A percentile compares a stretch with the other conserved stretches of the same genome.
Conservation (phyloP, 2,329 filamentous ascomycete genomes). For the Colletotrichum cuscutae region DNA sequence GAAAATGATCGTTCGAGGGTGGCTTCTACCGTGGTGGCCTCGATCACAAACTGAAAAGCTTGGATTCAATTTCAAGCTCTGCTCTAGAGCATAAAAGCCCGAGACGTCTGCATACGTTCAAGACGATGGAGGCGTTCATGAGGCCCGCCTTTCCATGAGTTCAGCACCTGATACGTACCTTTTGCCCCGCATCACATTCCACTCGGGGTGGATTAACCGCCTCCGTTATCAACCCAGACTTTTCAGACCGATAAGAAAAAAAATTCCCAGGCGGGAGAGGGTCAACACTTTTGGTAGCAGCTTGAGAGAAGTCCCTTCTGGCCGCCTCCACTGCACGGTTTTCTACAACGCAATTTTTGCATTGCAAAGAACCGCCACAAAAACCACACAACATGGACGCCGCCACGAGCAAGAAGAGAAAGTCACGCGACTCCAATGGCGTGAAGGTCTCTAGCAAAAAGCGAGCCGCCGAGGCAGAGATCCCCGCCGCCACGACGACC, state of each 20-base stretch:
- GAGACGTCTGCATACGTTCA: no score
- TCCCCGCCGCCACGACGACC: constrained; percentile 40
- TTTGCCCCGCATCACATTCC: neutral
- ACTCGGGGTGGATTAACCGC: constrained; percentile 21
- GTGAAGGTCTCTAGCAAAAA: constrained; percentile 46
- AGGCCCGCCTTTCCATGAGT: neutral
- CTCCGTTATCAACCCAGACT: constrained; percentile 21
- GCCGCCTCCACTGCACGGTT: neutral
- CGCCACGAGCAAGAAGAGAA: constrained; percentile 55
- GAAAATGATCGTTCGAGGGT: no score
- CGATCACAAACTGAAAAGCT: no score
- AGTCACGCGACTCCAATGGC: constrained; percentile 46
- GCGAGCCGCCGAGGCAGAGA: constrained; percentile 45
- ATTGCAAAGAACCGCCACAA: constrained; percentile 27
- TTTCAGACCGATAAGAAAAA: constrained; percentile 33
- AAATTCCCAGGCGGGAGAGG: constrained; percentile 27
- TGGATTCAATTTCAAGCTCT: no score
- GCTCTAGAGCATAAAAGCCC: no score
- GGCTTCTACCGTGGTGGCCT: no score
- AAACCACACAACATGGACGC: constrained; percentile 34
- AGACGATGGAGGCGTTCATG: no score
- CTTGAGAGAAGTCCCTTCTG: neutral
- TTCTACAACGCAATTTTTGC: neutral
- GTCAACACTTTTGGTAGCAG: neutral
- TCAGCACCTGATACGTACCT: neutral